These are phyloP conservation scores for Xylaria bambusicola DNA, from an alignment of 495 filamentous ascomycete species.

Conservation along the genomic window DNA sequence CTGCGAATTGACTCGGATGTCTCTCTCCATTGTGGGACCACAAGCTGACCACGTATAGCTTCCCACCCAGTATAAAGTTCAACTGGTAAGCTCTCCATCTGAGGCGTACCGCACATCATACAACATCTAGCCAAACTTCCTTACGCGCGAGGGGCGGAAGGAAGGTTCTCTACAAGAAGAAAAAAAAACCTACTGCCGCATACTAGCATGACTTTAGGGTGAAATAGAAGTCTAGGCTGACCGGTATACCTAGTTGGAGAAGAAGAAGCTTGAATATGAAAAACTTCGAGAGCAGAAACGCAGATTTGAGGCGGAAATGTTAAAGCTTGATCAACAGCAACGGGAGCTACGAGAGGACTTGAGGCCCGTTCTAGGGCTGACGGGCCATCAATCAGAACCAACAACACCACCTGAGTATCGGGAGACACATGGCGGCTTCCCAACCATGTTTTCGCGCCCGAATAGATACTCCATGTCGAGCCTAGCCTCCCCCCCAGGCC, in stretches of 20 bases:
- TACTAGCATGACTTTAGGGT: constrained; percentile 1
- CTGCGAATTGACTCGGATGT: constrained; percentile 25
- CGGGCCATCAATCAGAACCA: constrained; percentile 84
- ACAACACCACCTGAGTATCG: constrained; percentile 95
- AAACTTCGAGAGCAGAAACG: constrained; percentile 80
- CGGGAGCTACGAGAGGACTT: constrained; percentile 78
- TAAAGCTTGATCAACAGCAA: constrained; percentile 78
- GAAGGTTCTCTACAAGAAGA: no score
- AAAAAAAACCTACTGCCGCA: background rate
- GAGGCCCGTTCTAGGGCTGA: constrained; percentile 43
- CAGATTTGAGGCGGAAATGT: constrained; percentile 84
- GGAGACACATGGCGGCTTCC: constrained; percentile 65
- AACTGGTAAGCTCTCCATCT: constrained; percentile 51
- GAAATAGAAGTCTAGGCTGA: constrained; percentile 23
- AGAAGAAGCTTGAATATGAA: constrained; percentile 87
- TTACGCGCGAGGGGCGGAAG: no score
- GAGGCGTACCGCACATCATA: background rate
- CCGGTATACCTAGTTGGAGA: constrained; percentile 69
- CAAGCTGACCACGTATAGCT: constrained; percentile 33
- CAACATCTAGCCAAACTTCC: background rate
- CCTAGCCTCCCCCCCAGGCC: constrained; percentile 73
- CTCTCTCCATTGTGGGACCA: constrained; percentile 31
- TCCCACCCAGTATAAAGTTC: constrained; percentile 59
- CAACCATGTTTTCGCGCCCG: constrained; percentile 71
- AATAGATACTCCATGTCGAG: constrained; percentile 83